A percentile compares a stretch with the other conserved stretches of the same genome.
Conservation (phyloP, 495 filamentous ascomycete species). For the Jackrogersella minutella region DNA sequence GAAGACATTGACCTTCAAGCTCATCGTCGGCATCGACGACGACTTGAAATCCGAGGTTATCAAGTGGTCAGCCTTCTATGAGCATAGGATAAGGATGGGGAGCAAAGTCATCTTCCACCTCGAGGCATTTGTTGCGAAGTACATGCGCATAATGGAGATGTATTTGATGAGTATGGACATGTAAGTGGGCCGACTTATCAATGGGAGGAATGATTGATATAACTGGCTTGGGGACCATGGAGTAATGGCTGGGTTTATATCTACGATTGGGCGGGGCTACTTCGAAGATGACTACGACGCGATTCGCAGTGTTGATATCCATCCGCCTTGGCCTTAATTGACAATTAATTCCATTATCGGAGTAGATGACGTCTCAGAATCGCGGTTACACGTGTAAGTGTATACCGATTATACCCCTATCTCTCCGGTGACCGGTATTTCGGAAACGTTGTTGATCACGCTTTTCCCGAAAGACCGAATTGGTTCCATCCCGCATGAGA, state of each 20-base stretch:
- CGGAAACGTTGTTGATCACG: conserved; percentile 4
- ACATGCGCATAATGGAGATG: conserved; percentile 95
- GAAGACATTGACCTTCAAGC: conserved; percentile 91
- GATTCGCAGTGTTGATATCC: conserved; percentile 24
- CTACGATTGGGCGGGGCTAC: conserved; percentile 4
- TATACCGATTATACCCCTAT: background rate
- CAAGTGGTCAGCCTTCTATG: conserved; percentile 95
- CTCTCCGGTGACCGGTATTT: background rate
- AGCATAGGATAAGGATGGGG: conserved; percentile 89
- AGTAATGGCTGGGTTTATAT: conserved; percentile 29
- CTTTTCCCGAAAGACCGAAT: conserved; percentile 36
- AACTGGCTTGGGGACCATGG: conserved; percentile 14
- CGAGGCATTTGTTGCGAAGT: conserved; percentile 97
- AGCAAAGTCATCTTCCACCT: conserved; percentile 98
- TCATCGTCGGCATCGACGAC: conserved; percentile 87
- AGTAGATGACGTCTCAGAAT: background rate
- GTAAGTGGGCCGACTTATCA: conserved; percentile 33
- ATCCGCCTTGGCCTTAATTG: conserved; percentile 14
- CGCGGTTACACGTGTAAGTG: background rate
- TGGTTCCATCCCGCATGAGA: conserved; percentile 23
- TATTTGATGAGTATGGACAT: conserved; percentile 90
- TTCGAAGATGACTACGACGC: conserved; percentile 1
- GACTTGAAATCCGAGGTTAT: conserved; percentile 89
- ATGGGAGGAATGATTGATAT: conserved; percentile 13
- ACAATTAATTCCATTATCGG: background rate